phyloP scores from a whole-genome alignment of 2,329 filamentous ascomycete species.

The Periconia sp. region DNA sequence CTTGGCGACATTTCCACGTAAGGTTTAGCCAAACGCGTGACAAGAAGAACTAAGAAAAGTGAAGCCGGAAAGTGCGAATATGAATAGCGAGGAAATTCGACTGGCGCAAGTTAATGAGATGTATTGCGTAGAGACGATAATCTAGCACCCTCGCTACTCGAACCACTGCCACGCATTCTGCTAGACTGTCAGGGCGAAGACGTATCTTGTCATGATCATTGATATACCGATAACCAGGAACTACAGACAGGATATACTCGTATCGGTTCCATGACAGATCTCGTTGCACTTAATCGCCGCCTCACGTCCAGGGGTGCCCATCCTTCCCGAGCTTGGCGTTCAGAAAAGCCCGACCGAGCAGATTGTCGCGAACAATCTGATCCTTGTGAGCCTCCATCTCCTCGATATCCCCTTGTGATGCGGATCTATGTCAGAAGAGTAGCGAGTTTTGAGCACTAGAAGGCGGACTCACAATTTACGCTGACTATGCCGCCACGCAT shows the following conservation, averaged over 20 bases:
- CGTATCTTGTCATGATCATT: slow-evolving; percentile 6
- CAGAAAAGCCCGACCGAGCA: slow-evolving; percentile 30
- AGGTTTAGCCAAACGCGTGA: background rate
- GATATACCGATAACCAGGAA: slow-evolving; percentile 6
- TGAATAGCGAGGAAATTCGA: background rate
- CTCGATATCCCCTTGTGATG: slow-evolving; percentile 27
- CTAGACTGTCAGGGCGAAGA: slow-evolving; percentile 7
- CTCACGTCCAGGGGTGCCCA: slow-evolving; percentile 22
- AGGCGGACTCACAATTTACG: slow-evolving; percentile 28
- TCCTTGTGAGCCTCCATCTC: slow-evolving; percentile 34
- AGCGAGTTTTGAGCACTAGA: slow-evolving; percentile 1
- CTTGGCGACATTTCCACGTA: background rate
- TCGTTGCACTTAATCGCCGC: slow-evolving; percentile 8
- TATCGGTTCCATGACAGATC: slow-evolving; percentile 11
- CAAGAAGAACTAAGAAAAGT: no score
- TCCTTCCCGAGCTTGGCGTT: slow-evolving; percentile 23
- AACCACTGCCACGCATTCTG: slow-evolving; percentile 2
- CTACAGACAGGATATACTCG: slow-evolving; percentile 7
- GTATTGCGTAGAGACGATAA: background rate
- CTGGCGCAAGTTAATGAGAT: background rate
- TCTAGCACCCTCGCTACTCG: background rate
- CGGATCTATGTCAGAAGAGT: slow-evolving; percentile 6
- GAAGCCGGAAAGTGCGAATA: slow-evolving; percentile 2
- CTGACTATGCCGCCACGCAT: slow-evolving; percentile 22
- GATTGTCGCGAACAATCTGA: slow-evolving; percentile 34